These are phyloP conservation scores for Lantana camara DNA, from an alignment of 257 asterid genomes.

Conservation along the genomic window DNA sequence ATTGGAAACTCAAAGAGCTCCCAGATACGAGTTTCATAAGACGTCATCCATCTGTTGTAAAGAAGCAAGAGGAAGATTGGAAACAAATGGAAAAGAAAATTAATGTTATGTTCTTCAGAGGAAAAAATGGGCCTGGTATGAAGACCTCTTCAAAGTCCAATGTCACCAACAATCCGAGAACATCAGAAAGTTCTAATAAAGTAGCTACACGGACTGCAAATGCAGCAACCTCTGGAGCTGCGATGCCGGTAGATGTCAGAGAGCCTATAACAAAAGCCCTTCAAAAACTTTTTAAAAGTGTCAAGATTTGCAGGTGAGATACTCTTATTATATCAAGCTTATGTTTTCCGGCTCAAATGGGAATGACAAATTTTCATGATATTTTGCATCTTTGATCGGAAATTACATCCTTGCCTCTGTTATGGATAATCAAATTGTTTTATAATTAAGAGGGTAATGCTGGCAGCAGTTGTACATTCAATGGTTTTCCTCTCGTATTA, in stretches of 20 bases:
- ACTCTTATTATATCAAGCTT: conserved; percentile 12
- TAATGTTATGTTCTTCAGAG: conserved; percentile 18
- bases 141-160: conserved; percentile 39
- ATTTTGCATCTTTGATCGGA: conserved; percentile 22
- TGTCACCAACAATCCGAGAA: conserved; percentile 28
- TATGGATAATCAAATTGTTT: no score
- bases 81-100: conserved; percentile 43
- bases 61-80: conserved; percentile 63
- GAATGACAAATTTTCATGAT: background rate
- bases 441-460: no score
- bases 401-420: background rate
- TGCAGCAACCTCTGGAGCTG: conserved; percentile 38
- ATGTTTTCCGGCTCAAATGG: background rate
- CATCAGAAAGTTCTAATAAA: conserved; percentile 38
- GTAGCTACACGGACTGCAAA: conserved; percentile 36
- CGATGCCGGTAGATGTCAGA: conserved; percentile 65
- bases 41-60: conserved; percentile 50
- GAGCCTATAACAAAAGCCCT: conserved; percentile 66
- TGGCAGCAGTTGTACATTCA: no score
- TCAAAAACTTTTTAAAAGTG: conserved; percentile 54
- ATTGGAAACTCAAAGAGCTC: conserved; percentile 80
- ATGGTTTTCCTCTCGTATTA: no score
- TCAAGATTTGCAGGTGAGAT: conserved; percentile 84
- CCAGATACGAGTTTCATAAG: conserved; percentile 64
- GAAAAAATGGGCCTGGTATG: conserved; percentile 33